Base-by-base conservation (phyloP, 768 basidiomycete species). In the Lactarius sanguifluus region DNA sequence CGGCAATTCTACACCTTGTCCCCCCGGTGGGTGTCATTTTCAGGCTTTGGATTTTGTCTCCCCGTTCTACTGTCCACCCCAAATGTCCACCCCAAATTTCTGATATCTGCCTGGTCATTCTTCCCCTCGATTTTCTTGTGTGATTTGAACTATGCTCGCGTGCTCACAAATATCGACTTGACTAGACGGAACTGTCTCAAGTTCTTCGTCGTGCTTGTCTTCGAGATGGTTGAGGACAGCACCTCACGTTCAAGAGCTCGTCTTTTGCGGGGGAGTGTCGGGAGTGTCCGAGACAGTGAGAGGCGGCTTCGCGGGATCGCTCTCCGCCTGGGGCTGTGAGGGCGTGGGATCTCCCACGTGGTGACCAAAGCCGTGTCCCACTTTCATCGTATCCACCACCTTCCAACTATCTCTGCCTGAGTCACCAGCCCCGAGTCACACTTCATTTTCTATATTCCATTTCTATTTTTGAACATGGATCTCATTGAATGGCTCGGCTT, bases 341-440 rank as follows among this genome's bases (percentile, higher is more conserved):
- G 12, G 55, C 55, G 55, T 56, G 55, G 55, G 55, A 56, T 56
- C 20, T 18, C 55, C 30, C 55, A 56, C 55, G 55, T 56, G 55
- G 16, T 56, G 57, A n/a, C 30, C 7, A 13, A 13, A 2, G 15
- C 5, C 20, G 9, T n/a, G 13, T 40, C 38, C 12, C 15, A 5
- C 38, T 40, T 8, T 12, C 57, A 34, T 13, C 57, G 2, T 13
- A 57, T 20, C n/a, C 25, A 38, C 10, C 7, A 56, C 30, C 16
- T 34, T 7, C 23, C 12, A 25, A 0, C 8, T 18, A 13, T 55
- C 54, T 30, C 18, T 4, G 4, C n/a, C 15, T 7, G 36, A 40
- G 18, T 28, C 52, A 25, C 15, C 32, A 12, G n/a, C 56, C n/a
- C 56, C 18, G 6, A 52, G 13, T 28, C 50, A 52, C 50, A 15